phyloP scores from a whole-genome alignment of 306 rosid species.

The Benincasa hispida region DNA sequence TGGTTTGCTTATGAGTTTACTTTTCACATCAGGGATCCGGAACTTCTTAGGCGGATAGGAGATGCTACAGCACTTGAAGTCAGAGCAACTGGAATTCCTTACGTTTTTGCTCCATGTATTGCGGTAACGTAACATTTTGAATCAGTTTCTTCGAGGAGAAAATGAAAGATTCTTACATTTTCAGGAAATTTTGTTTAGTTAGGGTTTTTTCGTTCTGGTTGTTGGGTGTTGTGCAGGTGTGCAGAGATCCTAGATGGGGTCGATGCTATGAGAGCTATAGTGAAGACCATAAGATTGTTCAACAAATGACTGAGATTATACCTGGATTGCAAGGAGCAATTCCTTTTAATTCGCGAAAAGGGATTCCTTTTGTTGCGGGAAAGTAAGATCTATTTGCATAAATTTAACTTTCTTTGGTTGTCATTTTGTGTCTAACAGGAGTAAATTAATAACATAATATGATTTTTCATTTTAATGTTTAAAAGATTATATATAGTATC shows the following conservation, averaged over 20 bases:
- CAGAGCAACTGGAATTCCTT: conserved; percentile 93
- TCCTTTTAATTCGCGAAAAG: conserved; percentile 45
- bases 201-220: background rate
- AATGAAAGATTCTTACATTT: background rate
- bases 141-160: background rate
- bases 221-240: conserved; percentile 35
- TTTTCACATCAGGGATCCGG: conserved; percentile 51
- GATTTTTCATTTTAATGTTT: background rate
- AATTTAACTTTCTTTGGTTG: background rate
- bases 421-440: background rate
- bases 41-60: conserved; percentile 74
- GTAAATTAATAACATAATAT: background rate
- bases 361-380: conserved; percentile 80
- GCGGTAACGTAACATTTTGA: conserved; percentile 45
- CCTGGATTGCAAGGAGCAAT: conserved; percentile 94
- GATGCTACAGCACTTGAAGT: conserved; percentile 98
- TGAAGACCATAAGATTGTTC: conserved; percentile 67
- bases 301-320: conserved; percentile 77
- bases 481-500: background rate
- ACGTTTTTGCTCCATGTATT: conserved; percentile 87
- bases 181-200: background rate
- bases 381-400: conserved; percentile 44
- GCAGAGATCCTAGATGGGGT: conserved; percentile 99
- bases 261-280: conserved; percentile 98
- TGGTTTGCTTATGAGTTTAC: background rate